Conservation (phyloP, 169 alveolate species). For the Plasmodium vivax region DNA sequence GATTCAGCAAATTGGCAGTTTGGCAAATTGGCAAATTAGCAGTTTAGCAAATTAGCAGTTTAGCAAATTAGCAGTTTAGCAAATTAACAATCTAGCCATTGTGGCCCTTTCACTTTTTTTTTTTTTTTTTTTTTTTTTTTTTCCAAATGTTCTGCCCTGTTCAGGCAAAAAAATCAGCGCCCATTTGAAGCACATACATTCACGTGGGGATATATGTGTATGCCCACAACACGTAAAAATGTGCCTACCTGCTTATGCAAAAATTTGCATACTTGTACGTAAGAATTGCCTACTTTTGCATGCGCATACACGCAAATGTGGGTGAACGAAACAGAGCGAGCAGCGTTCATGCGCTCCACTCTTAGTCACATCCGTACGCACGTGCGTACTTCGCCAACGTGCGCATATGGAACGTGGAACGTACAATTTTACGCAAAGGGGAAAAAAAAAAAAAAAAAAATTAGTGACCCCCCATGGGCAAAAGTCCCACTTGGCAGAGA, state of each 20-base stretch:
- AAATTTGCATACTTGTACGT: neutral
- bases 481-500: neutral
- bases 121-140: neutral
- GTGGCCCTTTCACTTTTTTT: neutral
- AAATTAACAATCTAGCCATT: neutral
- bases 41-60: neutral
- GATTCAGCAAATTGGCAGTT: neutral
- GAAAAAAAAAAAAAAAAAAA: no score
- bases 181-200: neutral
- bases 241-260: neutral
- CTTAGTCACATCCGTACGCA: neutral
- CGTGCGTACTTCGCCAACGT: neutral
- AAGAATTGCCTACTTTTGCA: neutral
- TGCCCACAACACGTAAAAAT: neutral
- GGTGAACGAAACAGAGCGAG: neutral
- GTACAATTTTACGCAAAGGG: neutral
- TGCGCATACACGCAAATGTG: neutral
- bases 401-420: neutral
- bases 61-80: neutral
- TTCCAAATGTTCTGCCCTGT: neutral
- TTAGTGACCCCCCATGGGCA: neutral
- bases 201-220: neutral
- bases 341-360: neutral
- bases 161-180: neutral
- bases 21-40: neutral